Conservation (phyloP, 2,329 filamentous ascomycete species). For the Penicillium sp. region DNA sequence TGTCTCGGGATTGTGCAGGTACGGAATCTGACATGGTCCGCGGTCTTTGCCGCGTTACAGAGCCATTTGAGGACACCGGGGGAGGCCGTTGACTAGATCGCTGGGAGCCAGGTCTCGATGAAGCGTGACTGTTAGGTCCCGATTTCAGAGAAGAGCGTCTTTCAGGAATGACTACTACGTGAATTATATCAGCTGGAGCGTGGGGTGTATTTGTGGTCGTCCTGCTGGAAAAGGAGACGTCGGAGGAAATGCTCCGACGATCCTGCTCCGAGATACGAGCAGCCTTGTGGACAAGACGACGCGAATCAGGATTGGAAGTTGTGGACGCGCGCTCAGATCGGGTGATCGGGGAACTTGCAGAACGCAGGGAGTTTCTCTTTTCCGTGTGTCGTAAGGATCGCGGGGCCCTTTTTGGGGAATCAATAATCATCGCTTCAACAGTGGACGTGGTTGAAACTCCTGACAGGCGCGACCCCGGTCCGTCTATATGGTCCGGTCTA, state of each 20-base stretch:
- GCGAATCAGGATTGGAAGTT: slow-evolving; percentile 45
- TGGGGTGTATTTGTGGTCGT: slow-evolving; percentile 33
- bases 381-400: slow-evolving; percentile 56
- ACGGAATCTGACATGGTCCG: slow-evolving; percentile 47
- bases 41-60: slow-evolving; percentile 35
- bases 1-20: slow-evolving; percentile 28
- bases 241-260: slow-evolving; percentile 47
- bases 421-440: slow-evolving; percentile 58
- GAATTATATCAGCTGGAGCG: slow-evolving; percentile 44
- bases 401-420: slow-evolving; percentile 49
- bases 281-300: slow-evolving; percentile 54
- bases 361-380: slow-evolving; percentile 55
- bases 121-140: slow-evolving; percentile 37
- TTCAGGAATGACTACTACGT: slow-evolving; percentile 52
- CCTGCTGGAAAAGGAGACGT: slow-evolving; percentile 41
- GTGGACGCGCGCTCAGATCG: slow-evolving; percentile 50
- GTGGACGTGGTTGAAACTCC: slow-evolving; percentile 56
- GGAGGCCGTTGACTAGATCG: slow-evolving; percentile 42
- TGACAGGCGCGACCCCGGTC: slow-evolving; percentile 45
- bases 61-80: slow-evolving; percentile 38
- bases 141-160: slow-evolving; percentile 49
- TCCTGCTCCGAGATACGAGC: slow-evolving; percentile 53
- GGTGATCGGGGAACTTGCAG: slow-evolving; percentile 48
- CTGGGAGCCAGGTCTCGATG: slow-evolving; percentile 43
- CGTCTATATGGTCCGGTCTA: slow-evolving; percentile 28